Evolutionary conservation across 1,139 yeast species (phyloP), one percentile per base, ranked within the genome.

Genomic region (Geotrichum fermentans): DNA sequence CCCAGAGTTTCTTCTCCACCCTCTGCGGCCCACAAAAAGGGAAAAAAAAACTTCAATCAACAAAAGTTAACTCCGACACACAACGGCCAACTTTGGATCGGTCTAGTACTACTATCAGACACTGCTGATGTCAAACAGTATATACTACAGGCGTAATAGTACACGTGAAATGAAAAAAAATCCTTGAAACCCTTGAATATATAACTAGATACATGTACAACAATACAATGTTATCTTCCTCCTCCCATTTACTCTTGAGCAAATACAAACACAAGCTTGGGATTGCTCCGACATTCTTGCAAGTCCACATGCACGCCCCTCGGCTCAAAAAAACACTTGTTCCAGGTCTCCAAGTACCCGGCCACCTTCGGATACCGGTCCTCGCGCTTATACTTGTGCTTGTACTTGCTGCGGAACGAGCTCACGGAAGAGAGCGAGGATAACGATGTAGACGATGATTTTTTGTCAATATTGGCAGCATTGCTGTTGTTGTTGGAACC

Each of bases 201-300:
- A n/a, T n/a, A n/a, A n/a, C n/a, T n/a, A n/a, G n/a, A n/a, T n/a
- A 40, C 68, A 63, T 42, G 57, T 62, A 28, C 57, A 56, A 33
- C 62, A 58, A 28, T 60, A 63, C 60, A 64, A 63, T 33, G 40
- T 65, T 36, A 54, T 58, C 5, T 61, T 60, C 28, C 68, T 65
- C 50, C 44, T 63, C 38, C 64, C 63, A 38, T 47, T 52, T n/a
- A 54, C 58, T 16, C 58, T 63, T 30, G 60, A 57, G 24, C n/a
- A 14, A 38, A 38, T 5, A 10, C 41, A 38, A 38, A 38, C 2
- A 38, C 41, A n/a, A 38, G 32, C 33, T 17, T 24, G 4, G 41
- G 41, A 14, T 38, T 16, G 13, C 20, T 38, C 33, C 21, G 13
- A 4, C 21, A 13, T 14, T 38, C 33, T 16, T n/a, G 33, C 33